Conservation (phyloP, 75 land plant genomes). For the Gnetum montanum region DNA sequence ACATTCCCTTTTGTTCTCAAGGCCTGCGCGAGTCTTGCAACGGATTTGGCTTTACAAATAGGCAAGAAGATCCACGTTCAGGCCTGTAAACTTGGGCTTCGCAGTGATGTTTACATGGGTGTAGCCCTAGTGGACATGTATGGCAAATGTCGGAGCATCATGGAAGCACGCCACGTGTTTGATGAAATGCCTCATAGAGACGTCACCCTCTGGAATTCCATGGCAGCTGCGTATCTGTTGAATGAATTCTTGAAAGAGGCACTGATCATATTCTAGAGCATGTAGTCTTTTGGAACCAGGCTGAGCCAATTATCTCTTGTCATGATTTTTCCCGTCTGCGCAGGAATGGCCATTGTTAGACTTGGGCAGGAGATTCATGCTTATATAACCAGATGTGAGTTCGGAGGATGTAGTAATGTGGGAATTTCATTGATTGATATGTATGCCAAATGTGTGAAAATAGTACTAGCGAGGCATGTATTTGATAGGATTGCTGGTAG, state of each 20-base stretch:
- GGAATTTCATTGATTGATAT: too few relatives aligned
- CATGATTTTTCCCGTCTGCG: too few relatives aligned
- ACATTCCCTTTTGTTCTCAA: slow-evolving; percentile 6
- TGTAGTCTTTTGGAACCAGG: too few relatives aligned
- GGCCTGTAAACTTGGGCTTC: slow-evolving; percentile 1
- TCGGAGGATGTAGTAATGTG: too few relatives aligned
- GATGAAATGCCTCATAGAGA: slow-evolving; percentile 1
- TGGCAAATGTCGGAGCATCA: slow-evolving; percentile 8
- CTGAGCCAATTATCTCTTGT: too few relatives aligned
- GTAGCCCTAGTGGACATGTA: slow-evolving; percentile 1
- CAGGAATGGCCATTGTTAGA: too few relatives aligned
- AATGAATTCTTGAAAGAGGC: slow-evolving; percentile 4
- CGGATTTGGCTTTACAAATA: neutral
- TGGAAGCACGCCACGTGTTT: slow-evolving; percentile 5
- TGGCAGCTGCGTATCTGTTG: neutral
- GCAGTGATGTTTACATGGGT: neutral
- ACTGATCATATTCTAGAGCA: too few relatives aligned
- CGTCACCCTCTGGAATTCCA: slow-evolving; percentile 2
- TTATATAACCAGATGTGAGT: too few relatives aligned
- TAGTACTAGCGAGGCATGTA: neutral
- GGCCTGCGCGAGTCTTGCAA: too few relatives aligned
- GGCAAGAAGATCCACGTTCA: slow-evolving; percentile 7
- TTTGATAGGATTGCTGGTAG: neutral
- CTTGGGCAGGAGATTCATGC: too few relatives aligned
- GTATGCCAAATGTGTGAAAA: neutral